Percentiles rank a stretch among this genome's conserved stretches.
Conservation (phyloP, 2,329 filamentous ascomycete species). For the Ceratocystis ficicola region DNA sequence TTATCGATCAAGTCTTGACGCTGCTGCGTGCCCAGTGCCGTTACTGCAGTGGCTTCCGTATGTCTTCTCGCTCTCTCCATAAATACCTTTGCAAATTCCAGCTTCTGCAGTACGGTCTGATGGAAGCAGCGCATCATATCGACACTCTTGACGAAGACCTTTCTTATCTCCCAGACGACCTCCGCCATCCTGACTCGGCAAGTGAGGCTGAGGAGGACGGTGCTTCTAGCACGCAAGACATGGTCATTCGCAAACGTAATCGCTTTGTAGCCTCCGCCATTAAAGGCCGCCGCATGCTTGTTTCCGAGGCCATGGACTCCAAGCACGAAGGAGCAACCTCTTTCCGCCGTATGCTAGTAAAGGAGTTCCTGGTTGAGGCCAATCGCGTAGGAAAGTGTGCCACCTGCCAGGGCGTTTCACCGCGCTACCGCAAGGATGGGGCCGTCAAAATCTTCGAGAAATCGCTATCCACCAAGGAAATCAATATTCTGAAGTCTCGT, state of each 20-base stretch:
- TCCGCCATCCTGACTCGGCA: constrained; percentile 35
- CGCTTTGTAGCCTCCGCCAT: constrained; percentile 54
- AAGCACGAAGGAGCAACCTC: constrained; percentile 80
- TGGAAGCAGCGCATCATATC: constrained; percentile 53
- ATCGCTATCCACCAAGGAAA: constrained; percentile 60
- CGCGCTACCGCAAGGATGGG: constrained; percentile 75
- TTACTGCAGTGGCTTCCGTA: constrained; percentile 78
- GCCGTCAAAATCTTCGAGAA: constrained; percentile 92
- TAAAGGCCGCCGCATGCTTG: constrained; percentile 36
- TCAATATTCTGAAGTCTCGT: constrained; percentile 60
- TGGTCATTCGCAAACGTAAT: constrained; percentile 40
- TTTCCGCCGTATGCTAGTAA: constrained; percentile 61
- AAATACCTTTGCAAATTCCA: constrained; percentile 73
- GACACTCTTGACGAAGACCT: constrained; percentile 41
- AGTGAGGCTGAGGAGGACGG: constrained; percentile 56
- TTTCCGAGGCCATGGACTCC: constrained; percentile 46
- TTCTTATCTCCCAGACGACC: constrained; percentile 32
- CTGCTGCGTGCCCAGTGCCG: constrained; percentile 77
- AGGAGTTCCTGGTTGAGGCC: constrained; percentile 68
- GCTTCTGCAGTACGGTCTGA: constrained; percentile 70
- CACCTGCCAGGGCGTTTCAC: constrained; percentile 57
- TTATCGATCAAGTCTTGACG: constrained; percentile 81
- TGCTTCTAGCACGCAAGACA: constrained; percentile 38
- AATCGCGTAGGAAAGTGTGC: constrained; percentile 57
- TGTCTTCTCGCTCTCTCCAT: constrained; percentile 65